Conservation (phyloP, 2,329 filamentous ascomycete genomes). For the Epichloe amarillans region DNA sequence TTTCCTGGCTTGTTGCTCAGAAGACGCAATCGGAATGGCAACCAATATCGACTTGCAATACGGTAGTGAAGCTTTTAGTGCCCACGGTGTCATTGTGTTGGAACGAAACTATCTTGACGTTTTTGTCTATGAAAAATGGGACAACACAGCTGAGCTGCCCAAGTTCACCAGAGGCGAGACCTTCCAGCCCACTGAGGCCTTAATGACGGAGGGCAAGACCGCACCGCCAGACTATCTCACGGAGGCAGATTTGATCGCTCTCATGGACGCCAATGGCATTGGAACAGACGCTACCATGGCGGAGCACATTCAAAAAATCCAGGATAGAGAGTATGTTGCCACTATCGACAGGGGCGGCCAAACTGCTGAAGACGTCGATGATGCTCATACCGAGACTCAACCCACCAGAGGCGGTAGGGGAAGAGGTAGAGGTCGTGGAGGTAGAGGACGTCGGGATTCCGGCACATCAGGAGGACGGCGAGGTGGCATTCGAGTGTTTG, state of each 20-base stretch:
- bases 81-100: constrained; percentile 72
- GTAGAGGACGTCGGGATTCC: constrained; percentile 25
- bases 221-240: constrained; percentile 75
- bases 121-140: constrained; percentile 95
- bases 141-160: constrained; percentile 70
- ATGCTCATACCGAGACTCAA: constrained; percentile 11
- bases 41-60: constrained; percentile 79
- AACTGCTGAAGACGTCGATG: constrained; percentile 26
- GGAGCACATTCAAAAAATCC: constrained; percentile 93
- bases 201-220: constrained; percentile 86
- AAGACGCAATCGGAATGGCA: constrained; percentile 77
- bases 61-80: constrained; percentile 68
- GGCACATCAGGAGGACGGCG: constrained; percentile 29
- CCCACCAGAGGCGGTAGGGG: constrained; percentile 30
- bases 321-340: constrained; percentile 74
- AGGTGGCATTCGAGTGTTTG: constrained; percentile 63
- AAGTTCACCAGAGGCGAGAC: constrained; percentile 64
- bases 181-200: constrained; percentile 79
- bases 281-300: constrained; percentile 99
- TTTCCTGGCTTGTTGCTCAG: constrained; percentile 90
- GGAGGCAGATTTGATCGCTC: constrained; percentile 83
- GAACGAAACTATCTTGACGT: constrained; percentile 91
- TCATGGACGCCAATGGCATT: constrained; percentile 98
- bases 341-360: constrained; percentile 36
- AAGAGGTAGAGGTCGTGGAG: constrained; percentile 33